Evolutionary conservation across 176 grass and related monocot genomes (phyloP).

Genomic region (Calamus simplicifolius): DNA sequence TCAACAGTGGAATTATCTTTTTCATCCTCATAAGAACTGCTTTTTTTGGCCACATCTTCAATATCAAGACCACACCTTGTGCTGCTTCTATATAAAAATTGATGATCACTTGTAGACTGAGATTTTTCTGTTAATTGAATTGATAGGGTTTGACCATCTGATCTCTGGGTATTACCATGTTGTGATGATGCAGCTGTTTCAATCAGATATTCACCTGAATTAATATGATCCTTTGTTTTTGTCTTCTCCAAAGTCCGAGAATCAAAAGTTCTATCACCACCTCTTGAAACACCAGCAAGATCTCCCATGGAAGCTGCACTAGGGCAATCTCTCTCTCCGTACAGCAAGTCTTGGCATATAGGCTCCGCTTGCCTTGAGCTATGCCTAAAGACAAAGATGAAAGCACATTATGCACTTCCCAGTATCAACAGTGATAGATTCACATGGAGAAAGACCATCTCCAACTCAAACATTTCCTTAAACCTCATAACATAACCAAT

Average conservation of each 20-base stretch:
- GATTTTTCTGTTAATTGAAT: constrained; percentile 22
- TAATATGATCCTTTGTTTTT: not conserved
- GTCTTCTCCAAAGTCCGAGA: constrained; percentile 9
- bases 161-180: constrained; percentile 24
- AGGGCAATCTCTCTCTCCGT: constrained; percentile 6
- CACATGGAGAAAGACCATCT: not conserved
- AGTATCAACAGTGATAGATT: not conserved
- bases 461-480: not conserved
- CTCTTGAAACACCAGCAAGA: constrained; percentile 17
- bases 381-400: constrained; percentile 20
- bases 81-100: constrained; percentile 14
- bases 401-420: not conserved
- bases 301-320: constrained; percentile 6
- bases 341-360: constrained; percentile 3
- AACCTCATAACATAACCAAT: no score
- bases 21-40: not conserved
- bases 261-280: constrained; percentile 13
- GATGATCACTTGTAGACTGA: constrained; percentile 22
- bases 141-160: constrained; percentile 16
- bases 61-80: constrained; percentile 13
- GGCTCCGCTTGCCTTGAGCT: constrained; percentile 24
- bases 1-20: not conserved
- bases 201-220: constrained; percentile 1
- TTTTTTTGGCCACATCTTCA: constrained; percentile 14
- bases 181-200: constrained; percentile 27